A percentile compares a stretch with the other conserved stretches of the same genome.
Conservation (phyloP, 192 early-diverging fungal species). For the Backusella tarrabulga region DNA sequence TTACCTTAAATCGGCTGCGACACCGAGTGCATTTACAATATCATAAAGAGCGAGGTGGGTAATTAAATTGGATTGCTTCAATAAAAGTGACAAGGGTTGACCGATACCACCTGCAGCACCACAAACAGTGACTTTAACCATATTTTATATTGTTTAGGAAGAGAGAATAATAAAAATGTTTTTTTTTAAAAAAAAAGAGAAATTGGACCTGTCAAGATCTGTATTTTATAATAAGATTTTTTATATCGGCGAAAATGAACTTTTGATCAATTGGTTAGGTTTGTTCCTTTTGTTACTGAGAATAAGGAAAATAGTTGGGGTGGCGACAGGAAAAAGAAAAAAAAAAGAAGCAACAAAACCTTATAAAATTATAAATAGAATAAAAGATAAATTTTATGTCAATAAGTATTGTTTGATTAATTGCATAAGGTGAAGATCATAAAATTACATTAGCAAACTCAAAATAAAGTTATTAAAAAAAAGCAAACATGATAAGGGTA, state of each 20-base stretch:
- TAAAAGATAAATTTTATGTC: background rate
- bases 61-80: conserved; percentile 87
- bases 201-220: background rate
- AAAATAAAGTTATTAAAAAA: background rate
- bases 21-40: conserved; percentile 97
- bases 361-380: background rate
- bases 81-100: conserved; percentile 92
- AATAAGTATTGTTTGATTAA: background rate
- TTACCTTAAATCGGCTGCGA: conserved; percentile 82
- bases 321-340: background rate
- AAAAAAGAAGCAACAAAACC: background rate
- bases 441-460: background rate
- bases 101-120: conserved; percentile 95
- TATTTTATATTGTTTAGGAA: conserved; percentile 14
- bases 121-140: conserved; percentile 58
- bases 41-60: conserved; percentile 91
- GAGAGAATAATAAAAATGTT: background rate
- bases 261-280: background rate
- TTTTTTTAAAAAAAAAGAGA: background rate
- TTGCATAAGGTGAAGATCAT: background rate
- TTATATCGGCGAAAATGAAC: background rate
- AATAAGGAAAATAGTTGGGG: background rate
- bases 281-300: background rate
- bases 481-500: background rate
- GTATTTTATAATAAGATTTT: background rate